A percentile compares a stretch with the other conserved stretches of the same genome.
Evolutionary conservation across 2,329 filamentous ascomycete genomes (phyloP).

Genomic region (Sclerotinia spermophila): DNA sequence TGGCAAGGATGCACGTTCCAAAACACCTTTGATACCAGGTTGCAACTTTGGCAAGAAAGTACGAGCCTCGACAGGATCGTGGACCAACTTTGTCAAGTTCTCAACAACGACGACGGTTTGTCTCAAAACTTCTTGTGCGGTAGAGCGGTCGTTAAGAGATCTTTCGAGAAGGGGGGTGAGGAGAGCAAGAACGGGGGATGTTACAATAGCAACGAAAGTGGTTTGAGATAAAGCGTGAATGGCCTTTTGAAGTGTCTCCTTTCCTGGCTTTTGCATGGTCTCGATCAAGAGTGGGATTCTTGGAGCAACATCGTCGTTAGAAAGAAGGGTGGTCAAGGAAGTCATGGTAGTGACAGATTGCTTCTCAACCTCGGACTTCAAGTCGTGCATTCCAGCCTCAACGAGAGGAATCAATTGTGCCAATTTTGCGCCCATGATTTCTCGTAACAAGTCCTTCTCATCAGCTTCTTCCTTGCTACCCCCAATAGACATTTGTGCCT

Average conservation of each 20-base stretch:
- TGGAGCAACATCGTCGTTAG: slow-evolving; percentile 94
- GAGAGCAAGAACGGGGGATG: slow-evolving; percentile 89
- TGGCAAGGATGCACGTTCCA: slow-evolving; percentile 83
- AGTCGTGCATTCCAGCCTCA: slow-evolving; percentile 91
- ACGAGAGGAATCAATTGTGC: slow-evolving; percentile 86
- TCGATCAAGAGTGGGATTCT: slow-evolving; percentile 89
- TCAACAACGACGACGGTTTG: slow-evolving; percentile 96
- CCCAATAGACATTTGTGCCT: slow-evolving; percentile 81
- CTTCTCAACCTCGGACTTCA: slow-evolving; percentile 86
- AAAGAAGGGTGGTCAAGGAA: slow-evolving; percentile 80
- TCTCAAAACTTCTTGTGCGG: slow-evolving; percentile 87
- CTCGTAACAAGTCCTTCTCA: slow-evolving; percentile 84
- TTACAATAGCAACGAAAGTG: slow-evolving; percentile 96
- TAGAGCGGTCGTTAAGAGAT: slow-evolving; percentile 85
- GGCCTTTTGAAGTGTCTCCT: slow-evolving; percentile 85
- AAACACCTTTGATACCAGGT: slow-evolving; percentile 87
- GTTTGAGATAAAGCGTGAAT: slow-evolving; percentile 96
- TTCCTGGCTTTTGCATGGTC: slow-evolving; percentile 90
- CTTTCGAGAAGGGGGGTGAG: slow-evolving; percentile 93
- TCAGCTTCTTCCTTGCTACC: slow-evolving; percentile 75
- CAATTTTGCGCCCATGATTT: slow-evolving; percentile 84
- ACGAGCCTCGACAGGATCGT: slow-evolving; percentile 89
- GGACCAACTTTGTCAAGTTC: slow-evolving; percentile 96
- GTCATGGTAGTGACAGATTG: slow-evolving; percentile 91
- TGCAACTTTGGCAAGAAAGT: slow-evolving; percentile 93